Evolutionary conservation across 139 green algal genomes (phyloP).

Genomic region (Chlamydomonas incerta): DNA sequence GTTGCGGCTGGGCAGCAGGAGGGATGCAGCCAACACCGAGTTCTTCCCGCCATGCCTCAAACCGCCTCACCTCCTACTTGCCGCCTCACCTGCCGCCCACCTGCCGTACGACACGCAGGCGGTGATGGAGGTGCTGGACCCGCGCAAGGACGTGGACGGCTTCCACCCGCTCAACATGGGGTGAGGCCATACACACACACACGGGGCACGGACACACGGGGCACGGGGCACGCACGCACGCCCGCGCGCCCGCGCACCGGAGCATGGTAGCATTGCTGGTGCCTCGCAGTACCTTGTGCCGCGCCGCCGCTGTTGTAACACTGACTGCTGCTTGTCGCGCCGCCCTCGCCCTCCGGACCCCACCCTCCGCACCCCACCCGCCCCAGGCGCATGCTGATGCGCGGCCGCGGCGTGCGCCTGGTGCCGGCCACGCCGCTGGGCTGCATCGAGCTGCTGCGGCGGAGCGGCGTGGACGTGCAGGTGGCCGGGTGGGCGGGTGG

Average conservation of each 20-base stretch:
- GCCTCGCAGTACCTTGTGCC: neutral
- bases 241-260: slow-evolving; percentile 57
- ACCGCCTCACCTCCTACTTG: too few species aligned
- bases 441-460: slow-evolving; percentile 93
- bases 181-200: slow-evolving; percentile 27
- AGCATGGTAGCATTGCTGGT: too few species aligned
- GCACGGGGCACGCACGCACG: too few species aligned
- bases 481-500: neutral
- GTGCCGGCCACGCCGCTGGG: slow-evolving; percentile 93
- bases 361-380: neutral
- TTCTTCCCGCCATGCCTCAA: too few species aligned
- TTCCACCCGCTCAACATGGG: slow-evolving; percentile 96
- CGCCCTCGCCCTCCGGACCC: too few species aligned
- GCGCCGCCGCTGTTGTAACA: too few species aligned
- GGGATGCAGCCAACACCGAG: too few species aligned
- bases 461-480: slow-evolving; percentile 63
- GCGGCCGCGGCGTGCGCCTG: slow-evolving; percentile 81
- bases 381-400: slow-evolving; percentile 73
- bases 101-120: too few species aligned
- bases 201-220: too few species aligned
- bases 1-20: too few species aligned
- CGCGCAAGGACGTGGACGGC: slow-evolving; percentile 95
- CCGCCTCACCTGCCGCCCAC: too few species aligned
- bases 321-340: too few species aligned
- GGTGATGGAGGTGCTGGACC: slow-evolving; percentile 63